phyloP scores from a whole-genome alignment of 768 basidiomycete species.

The Ramaria sp. region DNA sequence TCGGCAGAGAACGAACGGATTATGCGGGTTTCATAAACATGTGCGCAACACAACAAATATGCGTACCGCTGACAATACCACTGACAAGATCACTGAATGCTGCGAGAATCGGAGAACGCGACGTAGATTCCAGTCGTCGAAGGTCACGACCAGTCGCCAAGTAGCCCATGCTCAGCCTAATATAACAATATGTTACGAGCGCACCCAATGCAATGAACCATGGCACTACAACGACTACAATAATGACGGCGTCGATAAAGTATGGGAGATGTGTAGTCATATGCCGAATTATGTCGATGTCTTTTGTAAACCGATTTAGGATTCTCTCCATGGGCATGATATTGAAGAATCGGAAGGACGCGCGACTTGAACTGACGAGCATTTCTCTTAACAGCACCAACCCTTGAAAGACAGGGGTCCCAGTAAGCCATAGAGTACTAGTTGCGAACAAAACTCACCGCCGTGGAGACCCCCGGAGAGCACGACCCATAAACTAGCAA shows the following conservation, averaged over 20 bases:
- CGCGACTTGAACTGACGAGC: neutral
- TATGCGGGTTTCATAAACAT: neutral
- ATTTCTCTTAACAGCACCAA: no score
- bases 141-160: slow-evolving; percentile 22
- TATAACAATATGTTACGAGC: slow-evolving; percentile 3
- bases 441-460: neutral
- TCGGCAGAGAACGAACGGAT: slow-evolving; percentile 17
- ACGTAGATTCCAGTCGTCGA: slow-evolving; percentile 25
- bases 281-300: slow-evolving; percentile 15
- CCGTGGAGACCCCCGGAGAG: neutral
- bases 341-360: slow-evolving; percentile 7
- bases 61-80: slow-evolving; percentile 9
- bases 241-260: slow-evolving; percentile 17
- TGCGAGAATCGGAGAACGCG: slow-evolving; percentile 18
- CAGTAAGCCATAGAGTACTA: no score
- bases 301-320: slow-evolving; percentile 19
- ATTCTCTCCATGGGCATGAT: slow-evolving; percentile 12
- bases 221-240: slow-evolving; percentile 13
- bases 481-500: slow-evolving; percentile 3
- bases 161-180: slow-evolving; percentile 14
- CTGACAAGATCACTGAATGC: slow-evolving; percentile 17
- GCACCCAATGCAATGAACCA: slow-evolving; percentile 5
- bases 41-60: neutral
- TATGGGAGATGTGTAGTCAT: slow-evolving; percentile 8
- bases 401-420: no score